These are phyloP conservation scores for Acanthamoeba triangularis DNA, from an alignment of 208 protist genomes.

Conservation along the genomic window DNA sequence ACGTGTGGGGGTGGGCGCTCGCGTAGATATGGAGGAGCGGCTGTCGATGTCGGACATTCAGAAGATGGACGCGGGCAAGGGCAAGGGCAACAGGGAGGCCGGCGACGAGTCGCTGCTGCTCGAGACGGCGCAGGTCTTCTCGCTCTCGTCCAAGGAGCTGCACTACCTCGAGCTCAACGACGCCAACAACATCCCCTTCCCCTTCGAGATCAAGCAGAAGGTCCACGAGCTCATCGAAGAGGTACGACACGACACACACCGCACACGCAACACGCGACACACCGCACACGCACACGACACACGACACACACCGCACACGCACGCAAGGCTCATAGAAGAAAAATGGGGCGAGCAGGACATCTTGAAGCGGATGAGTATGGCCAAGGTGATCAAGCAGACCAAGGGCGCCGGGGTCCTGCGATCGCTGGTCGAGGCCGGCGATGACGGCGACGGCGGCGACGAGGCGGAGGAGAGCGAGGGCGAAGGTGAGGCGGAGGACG, in stretches of 20 bases:
- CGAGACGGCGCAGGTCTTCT: background rate
- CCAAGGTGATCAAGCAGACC: slow-evolving; percentile 36
- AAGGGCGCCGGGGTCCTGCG: background rate
- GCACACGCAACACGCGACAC: background rate
- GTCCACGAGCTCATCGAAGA: slow-evolving; percentile 51
- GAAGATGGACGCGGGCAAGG: slow-evolving; percentile 18
- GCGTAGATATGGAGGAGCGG: slow-evolving; percentile 59
- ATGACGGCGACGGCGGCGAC: too few relatives aligned
- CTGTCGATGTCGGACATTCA: slow-evolving; percentile 51
- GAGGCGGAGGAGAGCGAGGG: background rate
- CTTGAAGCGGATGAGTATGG: slow-evolving; percentile 51
- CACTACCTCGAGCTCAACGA: slow-evolving; percentile 77
- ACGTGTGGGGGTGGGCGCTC: background rate
- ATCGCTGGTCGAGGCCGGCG: background rate
- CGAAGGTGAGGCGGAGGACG: background rate
- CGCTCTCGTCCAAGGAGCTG: slow-evolving; percentile 53
- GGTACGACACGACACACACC: background rate
- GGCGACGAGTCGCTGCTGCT: slow-evolving; percentile 53
- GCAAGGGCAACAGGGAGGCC: background rate
- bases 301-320: background rate
- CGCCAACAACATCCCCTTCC: slow-evolving; percentile 64
- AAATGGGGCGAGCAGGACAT: background rate
- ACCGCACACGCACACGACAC: too few relatives aligned
- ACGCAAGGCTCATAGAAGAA: background rate
- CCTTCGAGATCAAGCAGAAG: slow-evolving; percentile 70